Base-by-base conservation (phyloP, 805 yeast genomes). In the Myxozyma lipomycoides region DNA sequence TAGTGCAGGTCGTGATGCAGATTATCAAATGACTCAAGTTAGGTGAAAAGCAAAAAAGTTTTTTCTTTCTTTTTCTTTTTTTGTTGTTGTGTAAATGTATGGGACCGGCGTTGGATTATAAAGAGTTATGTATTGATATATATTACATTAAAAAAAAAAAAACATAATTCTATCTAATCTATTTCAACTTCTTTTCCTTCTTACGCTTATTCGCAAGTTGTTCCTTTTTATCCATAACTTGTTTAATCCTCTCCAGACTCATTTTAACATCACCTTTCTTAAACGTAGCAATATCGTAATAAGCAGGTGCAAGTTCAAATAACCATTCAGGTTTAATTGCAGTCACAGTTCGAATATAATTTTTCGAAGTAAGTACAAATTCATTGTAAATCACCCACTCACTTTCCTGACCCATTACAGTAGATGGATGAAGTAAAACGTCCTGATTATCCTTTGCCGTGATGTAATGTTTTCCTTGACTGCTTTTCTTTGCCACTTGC, bases 391-490 rank as follows among this genome's bases (percentile, higher is more conserved):
- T 76, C 41, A 93, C 86, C 91, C 95, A 93, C 66, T 91, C 97
- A 55, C 83, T 83, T 51, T 86, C 93, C 51, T 82, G 84, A n/a
- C 86, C 84, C 51, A 91, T 72, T 9, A 89, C 93, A 1, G 97
- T 87, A 48, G 93, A 83, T 54, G 98, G 98, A 67, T 93, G 98
- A 42, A 93, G 76, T 62, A 89, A 71, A 10, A 91, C 98, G 56
- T 91, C 98, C 73, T 93, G 98, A 65, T 90, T 89, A 69, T 93
- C 98, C 70, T 89, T 89, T 45, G 90, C 85, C 0, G 98, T 93
- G 61, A 86, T 77, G 67, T 84, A 91, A n/a, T 86, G 90, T 62
- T 83, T 84, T 22, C 77, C 74, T 49, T 66, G 65, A 26, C 67
- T 56, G 38, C 79, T 81, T 73, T 86, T 87, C 72, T 90, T 93